phyloP scores from a whole-genome alignment of 371 early-diverging fungal genomes.

The Mucor racemosus region DNA sequence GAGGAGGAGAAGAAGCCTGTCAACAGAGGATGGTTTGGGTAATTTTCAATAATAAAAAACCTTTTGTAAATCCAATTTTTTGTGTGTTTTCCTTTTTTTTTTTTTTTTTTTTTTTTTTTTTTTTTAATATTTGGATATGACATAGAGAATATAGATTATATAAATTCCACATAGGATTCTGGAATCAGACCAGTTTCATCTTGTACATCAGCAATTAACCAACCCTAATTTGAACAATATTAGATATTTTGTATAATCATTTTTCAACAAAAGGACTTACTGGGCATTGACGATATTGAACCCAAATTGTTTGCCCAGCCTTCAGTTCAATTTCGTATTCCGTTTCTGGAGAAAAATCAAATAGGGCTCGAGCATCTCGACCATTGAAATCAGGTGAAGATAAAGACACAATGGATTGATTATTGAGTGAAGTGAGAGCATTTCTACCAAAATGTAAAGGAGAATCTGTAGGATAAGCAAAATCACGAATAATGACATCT shows the following conservation, averaged over 20 bases:
- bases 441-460: constrained; percentile 62
- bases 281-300: constrained; percentile 69
- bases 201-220: constrained; percentile 71
- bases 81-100: background rate
- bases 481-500: constrained; percentile 63
- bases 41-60: too few relatives aligned
- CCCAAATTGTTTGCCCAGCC: constrained; percentile 66
- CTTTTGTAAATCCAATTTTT: too few relatives aligned
- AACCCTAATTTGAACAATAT: constrained; percentile 50
- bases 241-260: background rate
- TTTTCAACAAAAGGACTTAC: constrained; percentile 13
- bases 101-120: constrained; percentile 8
- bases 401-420: constrained; percentile 27
- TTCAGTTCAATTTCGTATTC: constrained; percentile 68
- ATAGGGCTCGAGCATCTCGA: constrained; percentile 66
- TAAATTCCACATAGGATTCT: constrained; percentile 72
- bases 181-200: constrained; percentile 73
- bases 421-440: background rate
- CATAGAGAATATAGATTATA: constrained; percentile 21
- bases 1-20: too few relatives aligned
- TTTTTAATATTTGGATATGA: background rate
- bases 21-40: too few relatives aligned
- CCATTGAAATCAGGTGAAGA: constrained; percentile 48
- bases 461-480: constrained; percentile 66
- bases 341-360: constrained; percentile 77